Evolutionary conservation across 768 basidiomycete genomes (phyloP), one percentile per base, ranked within the genome.

Genomic region (Leccinum truebloodii): DNA sequence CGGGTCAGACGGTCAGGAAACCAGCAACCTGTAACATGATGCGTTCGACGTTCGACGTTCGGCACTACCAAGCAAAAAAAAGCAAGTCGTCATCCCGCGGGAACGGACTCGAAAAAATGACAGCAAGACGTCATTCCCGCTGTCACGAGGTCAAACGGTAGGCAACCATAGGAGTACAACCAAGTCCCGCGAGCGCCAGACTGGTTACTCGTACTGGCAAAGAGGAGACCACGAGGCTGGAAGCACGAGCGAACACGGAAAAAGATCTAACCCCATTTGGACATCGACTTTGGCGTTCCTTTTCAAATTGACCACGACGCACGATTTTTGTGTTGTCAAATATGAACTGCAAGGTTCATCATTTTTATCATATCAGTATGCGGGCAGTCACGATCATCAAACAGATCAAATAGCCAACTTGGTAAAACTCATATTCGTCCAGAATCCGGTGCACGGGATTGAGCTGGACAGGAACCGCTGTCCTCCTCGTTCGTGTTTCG

Each of bases 401-500:
- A 57, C 30, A 55, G 51, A 55, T 68, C 49, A 58, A 60, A 50
- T 58, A 14, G 54, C 56, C 58, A 65, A 63, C 60, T 59, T 67
- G 64, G 57, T 41, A n/a, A 41, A n/a, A 18, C 26, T 63, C 57
- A 55, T 60, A 52, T 60, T 52, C 50, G 24, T 65, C 54, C 52
- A 37, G 58, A 55, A 52, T 62, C 57, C 58, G 59, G 32, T 56
- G 41, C 35, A 59, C 24, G 54, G 18, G 26, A 28, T 53, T 52
- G 61, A 35, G 28, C 58, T 52, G 39, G 46, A 52, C 65, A 58
- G 37, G 52, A 46, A 50, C 53, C 55, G 20, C 56, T 57, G 28
- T 37, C 59, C 55, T 60, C 59, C 37, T 50, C 50, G 37, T 57
- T 58, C 65, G 55, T 69, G 70, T 67, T 65, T 61, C 54, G 52